phyloP scores from a whole-genome alignment of 495 filamentous ascomycete genomes.

The Eremomyces bilateralis region DNA sequence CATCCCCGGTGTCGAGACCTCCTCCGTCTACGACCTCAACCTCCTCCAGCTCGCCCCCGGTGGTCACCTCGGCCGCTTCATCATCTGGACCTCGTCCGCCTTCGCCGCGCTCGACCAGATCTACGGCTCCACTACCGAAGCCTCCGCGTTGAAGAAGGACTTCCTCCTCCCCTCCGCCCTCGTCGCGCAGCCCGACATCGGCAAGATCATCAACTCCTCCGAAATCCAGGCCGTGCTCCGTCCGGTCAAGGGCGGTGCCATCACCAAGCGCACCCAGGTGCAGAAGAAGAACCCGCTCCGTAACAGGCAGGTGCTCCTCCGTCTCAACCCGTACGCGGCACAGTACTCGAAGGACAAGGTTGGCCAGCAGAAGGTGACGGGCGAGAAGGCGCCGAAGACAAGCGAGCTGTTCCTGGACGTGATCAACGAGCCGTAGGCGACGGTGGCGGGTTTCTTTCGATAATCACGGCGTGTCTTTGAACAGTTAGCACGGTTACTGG shows the following conservation, averaged over 20 bases:
- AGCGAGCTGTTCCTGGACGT: conserved; percentile 28
- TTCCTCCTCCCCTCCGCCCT: conserved; percentile 81
- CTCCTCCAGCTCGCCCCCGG: conserved; percentile 96
- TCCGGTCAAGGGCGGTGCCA: conserved; percentile 67
- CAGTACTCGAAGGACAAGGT: conserved; percentile 67
- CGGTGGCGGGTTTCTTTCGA: neutral
- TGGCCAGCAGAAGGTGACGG: conserved; percentile 36
- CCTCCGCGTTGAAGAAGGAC: conserved; percentile 88
- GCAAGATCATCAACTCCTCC: conserved; percentile 93
- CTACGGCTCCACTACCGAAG: conserved; percentile 74
- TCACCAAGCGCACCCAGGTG: conserved; percentile 71
- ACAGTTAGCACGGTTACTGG: too few species aligned
- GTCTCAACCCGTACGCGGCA: conserved; percentile 90
- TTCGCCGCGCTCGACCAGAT: conserved; percentile 89
- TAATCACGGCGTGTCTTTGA: neutral
- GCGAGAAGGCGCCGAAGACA: conserved; percentile 29
- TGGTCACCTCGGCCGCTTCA: conserved; percentile 96
- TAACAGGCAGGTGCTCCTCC: conserved; percentile 93
- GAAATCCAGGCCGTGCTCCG: conserved; percentile 90
- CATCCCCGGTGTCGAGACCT: conserved; percentile 95
- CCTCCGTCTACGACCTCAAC: conserved; percentile 83
- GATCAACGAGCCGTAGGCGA: neutral
- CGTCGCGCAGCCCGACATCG: conserved; percentile 76
- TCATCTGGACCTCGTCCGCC: conserved; percentile 93
- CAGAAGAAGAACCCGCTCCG: conserved; percentile 99